Evolutionary conservation across 2,329 filamentous ascomycete genomes (phyloP), one percentile per base, ranked within the genome.

Genomic region (Grosmannia serpens): DNA sequence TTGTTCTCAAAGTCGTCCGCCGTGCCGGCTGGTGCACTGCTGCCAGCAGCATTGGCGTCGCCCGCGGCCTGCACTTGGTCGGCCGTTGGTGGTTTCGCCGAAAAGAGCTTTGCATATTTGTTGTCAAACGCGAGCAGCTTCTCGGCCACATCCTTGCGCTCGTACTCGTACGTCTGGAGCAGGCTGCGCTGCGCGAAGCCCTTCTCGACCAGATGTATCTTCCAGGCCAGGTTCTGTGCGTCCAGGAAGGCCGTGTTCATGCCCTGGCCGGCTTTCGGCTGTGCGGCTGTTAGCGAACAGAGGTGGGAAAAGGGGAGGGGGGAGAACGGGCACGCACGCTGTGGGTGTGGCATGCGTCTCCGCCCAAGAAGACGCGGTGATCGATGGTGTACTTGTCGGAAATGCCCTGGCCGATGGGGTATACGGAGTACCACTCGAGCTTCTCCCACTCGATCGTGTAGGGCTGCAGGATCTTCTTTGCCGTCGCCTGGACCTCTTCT

Each of bases 141-240:
- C 71, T 96, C 88, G 6, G 92, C 92, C 49, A 95, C 86, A 59
- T 87, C 79, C 69, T 89, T 91, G 59, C 91, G 86, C 73, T 96
- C 91, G 2, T 80, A 78, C 73, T 96, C 89, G 70, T 96, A 97
- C 0, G 91, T 94, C 62, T 85, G 82, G 55, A 97, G 80, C 22
- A 94, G 78, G 3, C 82, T 81, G 61, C 88, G 86, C 33, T 84
- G 74, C 1, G 90, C 89, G 64, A 95, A 89, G 15, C 90, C 90
- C 29, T 80, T 79, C 69, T 96, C 91, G 11, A 96, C 92, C 41
- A 88, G 85, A 69, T 96, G 91, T 56, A 96, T 88, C 75, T 97
- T 97, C 91, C 91, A 97, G 9, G 91, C 91, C 47, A 97, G 77
- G 70, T 96, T 97, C 61, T 90, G 82, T 0, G 90, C 90, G 64